Conservation (phyloP, 139 green algal genomes). For the Deuterostichococcus epilithicus region DNA sequence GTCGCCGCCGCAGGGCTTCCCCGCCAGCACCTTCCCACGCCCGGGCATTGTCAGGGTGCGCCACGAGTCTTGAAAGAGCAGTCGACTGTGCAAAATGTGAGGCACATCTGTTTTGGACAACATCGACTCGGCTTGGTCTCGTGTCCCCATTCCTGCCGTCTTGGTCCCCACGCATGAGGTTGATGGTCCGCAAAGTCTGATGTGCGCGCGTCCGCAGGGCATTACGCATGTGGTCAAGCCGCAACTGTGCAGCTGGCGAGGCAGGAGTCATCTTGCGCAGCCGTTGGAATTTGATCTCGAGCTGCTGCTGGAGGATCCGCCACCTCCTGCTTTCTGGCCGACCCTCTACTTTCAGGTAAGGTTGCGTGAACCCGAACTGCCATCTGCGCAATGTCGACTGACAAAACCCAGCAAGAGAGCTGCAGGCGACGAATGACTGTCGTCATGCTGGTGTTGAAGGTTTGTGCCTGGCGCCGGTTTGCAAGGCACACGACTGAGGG, state of each 20-base stretch:
- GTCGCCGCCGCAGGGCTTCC: neutral
- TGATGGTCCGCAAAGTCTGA: too few species aligned
- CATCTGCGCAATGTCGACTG: too few species aligned
- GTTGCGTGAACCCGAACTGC: too few species aligned
- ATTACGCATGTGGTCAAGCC: neutral
- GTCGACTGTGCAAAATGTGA: too few species aligned
- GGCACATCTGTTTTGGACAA: too few species aligned
- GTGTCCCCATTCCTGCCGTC: too few species aligned
- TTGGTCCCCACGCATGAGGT: too few species aligned
- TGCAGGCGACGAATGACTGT: too few species aligned
- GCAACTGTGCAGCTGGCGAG: neutral
- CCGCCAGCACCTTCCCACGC: neutral
- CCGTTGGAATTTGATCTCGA: neutral
- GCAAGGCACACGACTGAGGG: neutral
- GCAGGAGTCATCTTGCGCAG: neutral
- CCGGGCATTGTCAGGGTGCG: neutral
- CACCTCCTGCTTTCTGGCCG: neutral
- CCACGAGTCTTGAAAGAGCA: neutral
- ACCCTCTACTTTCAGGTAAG: conserved; percentile 1
- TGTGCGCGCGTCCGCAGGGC: neutral
- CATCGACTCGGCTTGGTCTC: too few species aligned
- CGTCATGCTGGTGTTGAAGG: conserved; percentile 1
- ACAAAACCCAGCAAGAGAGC: too few species aligned
- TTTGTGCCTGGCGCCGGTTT: neutral
- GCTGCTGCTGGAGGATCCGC: neutral